Evolutionary conservation across 1,284 basidiomycete species (phyloP).

Genomic region (Lentinula novae-zelandiae): DNA sequence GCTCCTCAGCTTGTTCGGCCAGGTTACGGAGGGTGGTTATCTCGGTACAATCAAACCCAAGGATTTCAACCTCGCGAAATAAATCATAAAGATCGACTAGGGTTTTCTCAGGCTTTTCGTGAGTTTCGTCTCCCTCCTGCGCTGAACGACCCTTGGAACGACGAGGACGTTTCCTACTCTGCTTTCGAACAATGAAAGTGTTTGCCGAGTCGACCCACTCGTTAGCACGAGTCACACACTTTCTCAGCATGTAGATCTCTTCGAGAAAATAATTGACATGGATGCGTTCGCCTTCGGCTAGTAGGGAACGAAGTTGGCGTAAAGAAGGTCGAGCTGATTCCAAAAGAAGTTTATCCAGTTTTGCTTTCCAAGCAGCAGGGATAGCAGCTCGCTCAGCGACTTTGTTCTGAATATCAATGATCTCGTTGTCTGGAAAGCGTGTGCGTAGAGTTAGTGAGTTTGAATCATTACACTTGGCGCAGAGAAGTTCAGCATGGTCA

Average conservation of each 20-base stretch:
- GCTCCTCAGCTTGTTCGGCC: slow-evolving; percentile 64
- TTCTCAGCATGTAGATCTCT: slow-evolving; percentile 70
- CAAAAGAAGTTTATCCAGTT: slow-evolving; percentile 64
- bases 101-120: slow-evolving; percentile 65
- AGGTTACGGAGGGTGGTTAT: slow-evolving; percentile 56
- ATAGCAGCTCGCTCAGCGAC: slow-evolving; percentile 71
- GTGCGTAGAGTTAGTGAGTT: slow-evolving; percentile 62
- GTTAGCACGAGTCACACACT: slow-evolving; percentile 77
- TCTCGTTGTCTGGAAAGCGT: slow-evolving; percentile 79
- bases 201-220: slow-evolving; percentile 83
- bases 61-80: slow-evolving; percentile 63
- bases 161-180: slow-evolving; percentile 67
- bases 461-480: slow-evolving; percentile 51
- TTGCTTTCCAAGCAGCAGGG: slow-evolving; percentile 73
- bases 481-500: slow-evolving; percentile 79
- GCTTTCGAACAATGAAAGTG: slow-evolving; percentile 66
- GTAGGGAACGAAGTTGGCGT: slow-evolving; percentile 71
- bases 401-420: slow-evolving; percentile 63
- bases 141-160: slow-evolving; percentile 54
- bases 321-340: slow-evolving; percentile 72
- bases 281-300: slow-evolving; percentile 87
- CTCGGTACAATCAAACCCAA: slow-evolving; percentile 81
- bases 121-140: slow-evolving; percentile 48
- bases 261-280: slow-evolving; percentile 73
- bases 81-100: slow-evolving; percentile 66